Evolutionary conservation across 306 rosid species (phyloP), one percentile per base, ranked within the genome.

Genomic region (Elaeagnus macrophylla): DNA sequence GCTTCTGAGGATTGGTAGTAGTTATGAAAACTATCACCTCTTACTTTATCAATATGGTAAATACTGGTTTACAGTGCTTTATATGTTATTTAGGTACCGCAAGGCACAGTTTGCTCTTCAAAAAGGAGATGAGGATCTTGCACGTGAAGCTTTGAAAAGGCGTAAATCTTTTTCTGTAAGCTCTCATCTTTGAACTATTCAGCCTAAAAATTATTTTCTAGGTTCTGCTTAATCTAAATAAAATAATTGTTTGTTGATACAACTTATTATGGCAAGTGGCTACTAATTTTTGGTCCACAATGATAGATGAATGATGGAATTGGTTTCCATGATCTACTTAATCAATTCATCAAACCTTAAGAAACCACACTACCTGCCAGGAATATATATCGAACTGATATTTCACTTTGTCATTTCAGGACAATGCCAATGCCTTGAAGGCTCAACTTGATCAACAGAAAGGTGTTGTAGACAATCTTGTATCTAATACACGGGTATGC

Each of bases 391-490:
- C 8, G 6, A 7, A 3, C 16, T 45, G 2, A 8, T 12, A 12
- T 13, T 45, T 6, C 15, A 45, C 7, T n/a, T 1, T 2, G n/a
- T n/a, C n/a, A 8, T 12, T 69, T 59, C 90, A 90, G 97, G 97
- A 90, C 70, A 90, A 83, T 76, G 94, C 97, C 48, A 79, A 58
- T 72, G 62, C 95, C 61, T 56, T 83, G 86, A 90, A 78, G 73
- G 53, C 76, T 70, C 97, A 90, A 77, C 95, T 90, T 63, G 97
- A 90, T 81, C 97, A 86, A 61, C 97, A 90, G 73, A 86, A 86
- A 78, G 37, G 72, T 67, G 97, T 90, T 54, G 94, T 90, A 57
- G 97, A 90, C 14, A 90, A 76, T 75, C 95, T 90, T 59, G 90
- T 90, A 60, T 74, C 95, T 45, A 90, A 90, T 57, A 86, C 95